Base-by-base conservation (phyloP, 2,329 filamentous ascomycete genomes). In the Ramichloridium luteum region DNA sequence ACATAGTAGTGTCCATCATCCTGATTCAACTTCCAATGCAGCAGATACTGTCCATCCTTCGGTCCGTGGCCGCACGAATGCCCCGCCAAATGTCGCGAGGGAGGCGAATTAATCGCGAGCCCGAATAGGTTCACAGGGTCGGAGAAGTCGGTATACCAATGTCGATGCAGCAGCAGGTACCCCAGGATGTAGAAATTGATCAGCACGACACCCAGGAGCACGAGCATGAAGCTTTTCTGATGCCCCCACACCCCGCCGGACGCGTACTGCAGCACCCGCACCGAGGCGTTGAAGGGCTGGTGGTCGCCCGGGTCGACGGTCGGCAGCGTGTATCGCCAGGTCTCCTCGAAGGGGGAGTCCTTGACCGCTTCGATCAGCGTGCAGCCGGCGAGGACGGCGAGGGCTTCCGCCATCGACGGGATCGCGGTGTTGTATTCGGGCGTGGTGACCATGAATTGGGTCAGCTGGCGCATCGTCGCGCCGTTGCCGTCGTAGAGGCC, bases 81-180 rank as follows among this genome's bases (percentile, higher is more conserved):
- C n/a, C n/a, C n/a, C n/a, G 20, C 20, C 8, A 23, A n/a, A 23
- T 23, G 20, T n/a, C 20, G 20, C 8, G 8, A 8, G 8, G 20
- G 20, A 23, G 20, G 20, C 8, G 8, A 8, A 23, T 23, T 23
- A n/a, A 23, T 23, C n/a, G 20, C 20, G 20, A 23, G 20, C 20
- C 8, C 8, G 20, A 23, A 23, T 13, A 85, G 58, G 48, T 85
- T 85, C 32, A 77, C 72, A 1, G 80, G 78, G 46, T 88, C 80
- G 0, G 75, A 80, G 48, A 80, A 85, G 57, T 88, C 82, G 1
- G 78, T 85, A 5, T 88, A 71, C 13, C 82, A 67, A 1, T 72
- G 70, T 50, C 40, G 67, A 32, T 71, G 61, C 28, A 70, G 48
- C 30, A 77, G 51, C 40, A 78, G 64, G 55, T 83, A 84, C 2